These are phyloP conservation scores for Niebla homalea DNA, from an alignment of 495 filamentous ascomycete species.

Conservation along the genomic window DNA sequence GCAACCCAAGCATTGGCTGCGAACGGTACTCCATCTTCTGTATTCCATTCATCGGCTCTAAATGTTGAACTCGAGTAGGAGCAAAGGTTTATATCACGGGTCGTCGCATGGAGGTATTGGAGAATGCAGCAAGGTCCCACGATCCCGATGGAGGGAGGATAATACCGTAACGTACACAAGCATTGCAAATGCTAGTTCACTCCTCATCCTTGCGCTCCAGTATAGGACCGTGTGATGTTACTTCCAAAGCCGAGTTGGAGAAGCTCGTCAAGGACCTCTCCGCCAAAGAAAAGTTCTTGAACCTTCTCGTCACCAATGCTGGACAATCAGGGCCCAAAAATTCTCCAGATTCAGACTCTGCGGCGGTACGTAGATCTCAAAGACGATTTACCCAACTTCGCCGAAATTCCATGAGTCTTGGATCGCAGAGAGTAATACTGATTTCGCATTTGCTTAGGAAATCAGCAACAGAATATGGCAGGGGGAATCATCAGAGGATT, in stretches of 20 bases:
- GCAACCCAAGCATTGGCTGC: slow-evolving; percentile 22
- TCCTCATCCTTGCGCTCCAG: not conserved
- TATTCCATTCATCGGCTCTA: not conserved
- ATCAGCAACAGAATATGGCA: slow-evolving; percentile 6
- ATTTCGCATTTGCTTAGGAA: no score
- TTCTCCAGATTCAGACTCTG: slow-evolving; percentile 11
- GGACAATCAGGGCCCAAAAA: slow-evolving; percentile 17
- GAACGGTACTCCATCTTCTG: slow-evolving; percentile 13
- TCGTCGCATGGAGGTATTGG: slow-evolving; percentile 15
- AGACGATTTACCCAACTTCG: no score
- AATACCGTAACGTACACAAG: slow-evolving; percentile 8
- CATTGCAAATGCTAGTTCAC: not conserved
- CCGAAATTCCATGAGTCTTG: no score
- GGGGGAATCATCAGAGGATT: slow-evolving; percentile 23
- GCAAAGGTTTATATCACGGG: slow-evolving; percentile 22
- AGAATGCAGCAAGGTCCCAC: slow-evolving; percentile 16
- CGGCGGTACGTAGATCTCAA: not conserved
- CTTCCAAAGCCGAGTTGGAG: slow-evolving; percentile 14
- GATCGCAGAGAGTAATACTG: no score
- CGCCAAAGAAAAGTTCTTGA: slow-evolving; percentile 16
- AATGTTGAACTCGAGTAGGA: slow-evolving; percentile 10
- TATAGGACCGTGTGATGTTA: slow-evolving; percentile 22
- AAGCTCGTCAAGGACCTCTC: slow-evolving; percentile 14
- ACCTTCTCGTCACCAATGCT: slow-evolving; percentile 17
- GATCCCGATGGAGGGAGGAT: slow-evolving; percentile 14